A percentile compares a stretch with the other conserved stretches of the same genome.
Evolutionary conservation across 345 rosid species (phyloP).

Genomic region (Bruguiera parviflora): DNA sequence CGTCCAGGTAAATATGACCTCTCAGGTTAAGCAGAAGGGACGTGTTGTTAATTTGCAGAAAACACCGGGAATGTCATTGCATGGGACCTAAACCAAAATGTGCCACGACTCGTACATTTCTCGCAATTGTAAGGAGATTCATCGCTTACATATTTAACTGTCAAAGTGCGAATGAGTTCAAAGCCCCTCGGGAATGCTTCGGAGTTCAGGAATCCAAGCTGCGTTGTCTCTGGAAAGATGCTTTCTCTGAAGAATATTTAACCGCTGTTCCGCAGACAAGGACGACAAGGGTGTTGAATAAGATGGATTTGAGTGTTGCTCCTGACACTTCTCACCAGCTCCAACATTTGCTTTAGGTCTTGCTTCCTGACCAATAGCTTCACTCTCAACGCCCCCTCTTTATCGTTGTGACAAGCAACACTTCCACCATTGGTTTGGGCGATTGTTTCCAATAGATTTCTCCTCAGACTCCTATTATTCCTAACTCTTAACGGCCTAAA

Average conservation of each 20-base stretch:
- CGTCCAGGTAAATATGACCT: no score
- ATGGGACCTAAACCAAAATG: no score
- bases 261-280: conserved; percentile 29
- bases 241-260: conserved; percentile 19
- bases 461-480: conserved; percentile 21
- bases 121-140: no score
- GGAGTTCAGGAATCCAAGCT: conserved; percentile 37
- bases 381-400: conserved; percentile 38
- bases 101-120: no score
- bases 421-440: conserved; percentile 19
- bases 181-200: conserved; percentile 42
- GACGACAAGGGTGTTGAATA: background rate
- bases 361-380: conserved; percentile 42
- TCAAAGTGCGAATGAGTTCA: background rate
- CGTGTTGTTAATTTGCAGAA: no score
- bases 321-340: conserved; percentile 17
- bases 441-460: conserved; percentile 25
- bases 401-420: conserved; percentile 20
- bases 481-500: conserved; percentile 8
- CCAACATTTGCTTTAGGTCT: conserved; percentile 44
- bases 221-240: conserved; percentile 7
- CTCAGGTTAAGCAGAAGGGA: no score
- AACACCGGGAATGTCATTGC: no score
- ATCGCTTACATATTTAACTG: no score
- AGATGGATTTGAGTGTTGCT: background rate